Conservation (phyloP, 108 stramenopile species). For the Skeletonema costatum region DNA sequence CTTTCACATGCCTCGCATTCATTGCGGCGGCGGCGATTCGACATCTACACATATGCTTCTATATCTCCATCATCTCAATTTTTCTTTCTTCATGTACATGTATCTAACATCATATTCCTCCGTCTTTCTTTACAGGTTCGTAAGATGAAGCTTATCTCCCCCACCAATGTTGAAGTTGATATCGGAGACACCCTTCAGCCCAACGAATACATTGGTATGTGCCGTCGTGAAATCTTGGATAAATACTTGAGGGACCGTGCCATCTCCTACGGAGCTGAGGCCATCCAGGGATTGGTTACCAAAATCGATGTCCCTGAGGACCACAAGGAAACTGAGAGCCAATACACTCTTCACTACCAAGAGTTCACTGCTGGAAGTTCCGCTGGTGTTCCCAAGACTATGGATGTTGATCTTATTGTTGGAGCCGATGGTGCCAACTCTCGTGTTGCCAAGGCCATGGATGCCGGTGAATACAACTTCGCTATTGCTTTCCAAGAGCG, state of each 20-base stretch:
- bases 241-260: constrained; percentile 96
- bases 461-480: constrained; percentile 97
- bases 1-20: background rate
- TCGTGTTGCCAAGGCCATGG: constrained; percentile 98
- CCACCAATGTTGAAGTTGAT: constrained; percentile 95
- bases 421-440: constrained; percentile 98
- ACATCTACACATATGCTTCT: background rate
- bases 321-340: constrained; percentile 72
- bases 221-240: constrained; percentile 97
- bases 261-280: constrained; percentile 90
- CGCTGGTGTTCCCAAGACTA: constrained; percentile 76
- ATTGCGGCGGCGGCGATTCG: background rate
- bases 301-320: constrained; percentile 88
- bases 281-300: constrained; percentile 95
- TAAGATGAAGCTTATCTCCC: constrained; percentile 98
- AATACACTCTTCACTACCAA: constrained; percentile 92
- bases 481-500: constrained; percentile 99
- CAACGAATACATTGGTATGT: constrained; percentile 99
- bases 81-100: background rate
- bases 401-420: constrained; percentile 93
- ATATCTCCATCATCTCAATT: background rate
- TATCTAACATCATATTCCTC: background rate
- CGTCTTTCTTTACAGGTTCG: constrained; percentile 65
- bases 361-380: constrained; percentile 70
- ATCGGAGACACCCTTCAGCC: constrained; percentile 96